phyloP scores from a whole-genome alignment of 176 grass and related monocot genomes.

The Bothriochloa decipiens region DNA sequence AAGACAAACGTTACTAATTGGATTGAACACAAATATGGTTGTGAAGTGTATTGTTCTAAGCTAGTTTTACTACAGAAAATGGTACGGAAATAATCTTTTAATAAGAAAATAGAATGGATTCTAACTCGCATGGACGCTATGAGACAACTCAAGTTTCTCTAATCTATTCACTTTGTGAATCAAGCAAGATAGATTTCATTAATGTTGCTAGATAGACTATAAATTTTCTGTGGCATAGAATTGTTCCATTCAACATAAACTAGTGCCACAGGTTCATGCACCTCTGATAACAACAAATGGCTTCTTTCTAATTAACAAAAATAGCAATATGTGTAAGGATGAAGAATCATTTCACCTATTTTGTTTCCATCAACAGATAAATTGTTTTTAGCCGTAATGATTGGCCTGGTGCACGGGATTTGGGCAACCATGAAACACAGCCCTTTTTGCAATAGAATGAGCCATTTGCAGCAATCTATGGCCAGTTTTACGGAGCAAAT shows the following conservation, averaged over 20 bases:
- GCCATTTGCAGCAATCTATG: not conserved
- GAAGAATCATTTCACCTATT: not conserved
- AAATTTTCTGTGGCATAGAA: not conserved
- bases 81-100: not conserved
- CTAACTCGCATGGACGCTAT: not conserved
- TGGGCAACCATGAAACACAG: not conserved
- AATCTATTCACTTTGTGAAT: not conserved
- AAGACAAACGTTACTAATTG: not conserved
- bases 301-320: not conserved
- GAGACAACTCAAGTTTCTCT: not conserved
- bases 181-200: not conserved
- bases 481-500: not conserved
- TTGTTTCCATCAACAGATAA: not conserved
- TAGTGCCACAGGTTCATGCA: not conserved
- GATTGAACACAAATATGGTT: not conserved
- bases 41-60: too few species aligned
- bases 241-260: not conserved
- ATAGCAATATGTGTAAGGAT: not conserved
- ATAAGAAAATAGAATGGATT: not conserved
- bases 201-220: not conserved
- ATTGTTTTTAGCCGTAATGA: not conserved
- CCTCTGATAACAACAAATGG: not conserved
- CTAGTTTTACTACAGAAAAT: not conserved
- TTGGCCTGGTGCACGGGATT: not conserved
- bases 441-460: not conserved